Evolutionary conservation across 768 basidiomycete genomes (phyloP), one percentile per base, ranked within the genome.

Genomic region (Lactarius pseudohatsudake): DNA sequence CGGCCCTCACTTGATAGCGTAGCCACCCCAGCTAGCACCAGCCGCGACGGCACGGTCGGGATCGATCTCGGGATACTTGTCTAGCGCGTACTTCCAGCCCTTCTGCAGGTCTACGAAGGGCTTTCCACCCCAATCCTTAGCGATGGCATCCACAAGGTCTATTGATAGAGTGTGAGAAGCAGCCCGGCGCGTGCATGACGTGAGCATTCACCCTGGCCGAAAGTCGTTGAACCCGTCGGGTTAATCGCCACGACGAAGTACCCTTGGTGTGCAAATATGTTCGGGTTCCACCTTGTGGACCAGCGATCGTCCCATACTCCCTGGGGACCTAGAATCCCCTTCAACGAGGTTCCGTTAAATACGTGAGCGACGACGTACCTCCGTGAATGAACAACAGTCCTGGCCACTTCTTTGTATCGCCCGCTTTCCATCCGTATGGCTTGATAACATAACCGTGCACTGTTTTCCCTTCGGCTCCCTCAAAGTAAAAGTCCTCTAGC

Each of bases 241-340:
- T 98, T 98, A 72, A 97, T 88, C 36, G 89, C 82, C 47, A 97
- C 82, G 13, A 86, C 85, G 71, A 96, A 88, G 77, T 98, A 99
- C 0, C 96, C 94, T 74, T 93, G 91, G 72, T 87, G 85, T 13
- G 93, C 86, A 71, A 93, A 96, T 13, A 73, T 40, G 22, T 54
- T 92, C 0, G 89, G 91, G 77, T 97, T 98, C 96, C 96, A 96
- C 62, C 94, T 81, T 34, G 86, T 95, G 2, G 87, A 89, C 96
- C 96, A 98, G 54, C 86, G 82, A 73, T 97, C 95, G 70, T 88
- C 86, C 95, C 94, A 97, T 57, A 90, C 92, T 34, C 87, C 82
- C 73, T 93, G 89, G 6, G 91, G 90, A 20, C 89, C 88, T 79
- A 30, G 30, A 67, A 30, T 28, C 45, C 45, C 16, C 11, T 66